A percentile compares a stretch with the other conserved stretches of the same genome.
Conservation (phyloP, 164 flowering plant genomes). For the Warburgia ugandensis region DNA sequence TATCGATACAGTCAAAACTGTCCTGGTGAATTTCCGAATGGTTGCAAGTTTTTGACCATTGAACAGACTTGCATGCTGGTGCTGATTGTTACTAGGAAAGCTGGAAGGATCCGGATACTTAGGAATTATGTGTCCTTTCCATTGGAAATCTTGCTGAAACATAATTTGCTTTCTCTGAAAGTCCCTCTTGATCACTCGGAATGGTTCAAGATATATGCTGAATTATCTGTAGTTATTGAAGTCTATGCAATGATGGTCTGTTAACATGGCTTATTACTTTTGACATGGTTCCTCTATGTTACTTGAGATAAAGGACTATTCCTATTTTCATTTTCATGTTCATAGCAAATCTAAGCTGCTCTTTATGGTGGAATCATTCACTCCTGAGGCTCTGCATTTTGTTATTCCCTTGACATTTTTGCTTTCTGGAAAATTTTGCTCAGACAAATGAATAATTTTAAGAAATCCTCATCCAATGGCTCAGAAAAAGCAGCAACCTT, state of each 20-base stretch:
- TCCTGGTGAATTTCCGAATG: no score
- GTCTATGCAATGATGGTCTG: no score
- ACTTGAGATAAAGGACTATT: not conserved
- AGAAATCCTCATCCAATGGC: constrained; percentile 36
- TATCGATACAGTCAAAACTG: no score
- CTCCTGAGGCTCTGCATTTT: not conserved
- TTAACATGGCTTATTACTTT: no score
- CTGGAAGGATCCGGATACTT: no score
- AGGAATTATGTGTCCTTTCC: no score
- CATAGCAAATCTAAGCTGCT: not conserved
- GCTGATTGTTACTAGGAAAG: no score
- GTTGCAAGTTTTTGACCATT: no score
- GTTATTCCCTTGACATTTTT: not conserved
- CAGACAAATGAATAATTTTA: constrained; percentile 33
- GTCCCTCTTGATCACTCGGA: not conserved
- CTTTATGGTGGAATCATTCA: no score
- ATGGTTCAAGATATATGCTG: not conserved
- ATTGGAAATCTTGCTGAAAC: no score
- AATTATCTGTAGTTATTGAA: not conserved
- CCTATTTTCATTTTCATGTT: not conserved
- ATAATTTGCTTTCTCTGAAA: no score
- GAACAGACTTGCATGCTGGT: no score
- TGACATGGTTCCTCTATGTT: not conserved
- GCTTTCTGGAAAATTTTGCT: constrained; percentile 9
- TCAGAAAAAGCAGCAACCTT: constrained; percentile 28